A percentile compares a stretch with the other conserved stretches of the same genome.
phyloP scores from a whole-genome alignment of 2,329 filamentous ascomycete species.

The Fusarium azukiicola region DNA sequence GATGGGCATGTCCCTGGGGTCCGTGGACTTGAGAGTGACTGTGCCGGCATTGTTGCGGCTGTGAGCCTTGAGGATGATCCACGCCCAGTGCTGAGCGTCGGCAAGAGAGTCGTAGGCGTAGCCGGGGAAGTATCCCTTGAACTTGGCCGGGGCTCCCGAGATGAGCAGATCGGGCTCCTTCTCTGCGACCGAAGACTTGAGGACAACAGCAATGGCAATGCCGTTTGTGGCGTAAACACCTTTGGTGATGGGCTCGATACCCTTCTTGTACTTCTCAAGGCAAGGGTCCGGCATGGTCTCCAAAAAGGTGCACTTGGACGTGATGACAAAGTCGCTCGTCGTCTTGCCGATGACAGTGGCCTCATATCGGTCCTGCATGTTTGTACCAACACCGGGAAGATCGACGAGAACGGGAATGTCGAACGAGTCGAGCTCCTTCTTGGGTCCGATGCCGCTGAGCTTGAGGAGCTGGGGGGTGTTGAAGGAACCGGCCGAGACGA shows the following conservation, averaged over 20 bases:
- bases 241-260: constrained; percentile 40
- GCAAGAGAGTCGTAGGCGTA: constrained; percentile 70
- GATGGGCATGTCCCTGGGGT: constrained; percentile 82
- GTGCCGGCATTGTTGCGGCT: constrained; percentile 79
- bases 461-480: constrained; percentile 74
- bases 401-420: constrained; percentile 57
- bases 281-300: constrained; percentile 45
- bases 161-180: constrained; percentile 75
- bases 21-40: constrained; percentile 78
- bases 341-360: constrained; percentile 49
- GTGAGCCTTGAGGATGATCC: constrained; percentile 73
- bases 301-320: constrained; percentile 48
- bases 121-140: constrained; percentile 77
- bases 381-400: constrained; percentile 78
- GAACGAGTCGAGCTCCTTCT: constrained; percentile 53
- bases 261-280: constrained; percentile 43
- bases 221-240: constrained; percentile 69
- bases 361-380: constrained; percentile 78
- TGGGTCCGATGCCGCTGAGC: constrained; percentile 64
- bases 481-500: constrained; percentile 71
- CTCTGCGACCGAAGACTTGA: constrained; percentile 61
- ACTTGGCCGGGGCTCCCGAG: constrained; percentile 75
- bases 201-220: constrained; percentile 71
- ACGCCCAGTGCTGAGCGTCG: constrained; percentile 66
- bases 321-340: constrained; percentile 44